phyloP scores from a whole-genome alignment of 2,329 filamentous ascomycete genomes.

The Trichoderma sp. region DNA sequence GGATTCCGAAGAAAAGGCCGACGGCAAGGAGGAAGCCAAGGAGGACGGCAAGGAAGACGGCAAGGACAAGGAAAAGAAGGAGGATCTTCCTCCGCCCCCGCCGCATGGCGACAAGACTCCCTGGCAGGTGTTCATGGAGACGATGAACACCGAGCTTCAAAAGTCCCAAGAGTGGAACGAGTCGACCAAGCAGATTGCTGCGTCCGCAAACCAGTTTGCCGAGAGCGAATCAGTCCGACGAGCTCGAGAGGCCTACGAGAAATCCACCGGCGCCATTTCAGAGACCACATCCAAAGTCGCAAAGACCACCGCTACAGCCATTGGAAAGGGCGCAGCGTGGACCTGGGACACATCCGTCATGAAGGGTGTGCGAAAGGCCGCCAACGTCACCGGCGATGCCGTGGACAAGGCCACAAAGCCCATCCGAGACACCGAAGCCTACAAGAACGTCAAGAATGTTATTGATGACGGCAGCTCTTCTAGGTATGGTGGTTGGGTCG shows the following conservation, averaged over 20 bases:
- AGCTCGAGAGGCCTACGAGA: conserved; percentile 82
- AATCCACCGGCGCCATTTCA: conserved; percentile 79
- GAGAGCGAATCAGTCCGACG: conserved; percentile 89
- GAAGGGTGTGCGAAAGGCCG: conserved; percentile 84
- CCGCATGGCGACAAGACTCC: conserved; percentile 97
- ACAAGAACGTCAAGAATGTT: conserved; percentile 89
- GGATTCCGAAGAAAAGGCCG: conserved; percentile 43
- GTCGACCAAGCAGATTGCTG: conserved; percentile 90
- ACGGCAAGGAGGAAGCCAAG: conserved; percentile 47
- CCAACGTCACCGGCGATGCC: conserved; percentile 79
- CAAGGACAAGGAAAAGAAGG: conserved; percentile 58
- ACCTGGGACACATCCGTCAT: conserved; percentile 96
- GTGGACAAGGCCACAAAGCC: conserved; percentile 94
- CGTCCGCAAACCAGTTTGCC: conserved; percentile 83
- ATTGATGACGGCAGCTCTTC: conserved; percentile 97
- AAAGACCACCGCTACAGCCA: conserved; percentile 79
- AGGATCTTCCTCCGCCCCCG: conserved; percentile 79
- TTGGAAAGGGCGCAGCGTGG: conserved; percentile 90
- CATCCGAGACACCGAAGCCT: conserved; percentile 90
- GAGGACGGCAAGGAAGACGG: conserved; percentile 44
- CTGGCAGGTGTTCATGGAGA: conserved; percentile 98
- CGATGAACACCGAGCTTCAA: conserved; percentile 90
- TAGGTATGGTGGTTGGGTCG: conserved; percentile 92
- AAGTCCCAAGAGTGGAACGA: conserved; percentile 99
- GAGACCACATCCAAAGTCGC: conserved; percentile 76